These are phyloP conservation scores for Tuber melanosporum DNA, from an alignment of 495 filamentous ascomycete genomes.

Conservation along the genomic window DNA sequence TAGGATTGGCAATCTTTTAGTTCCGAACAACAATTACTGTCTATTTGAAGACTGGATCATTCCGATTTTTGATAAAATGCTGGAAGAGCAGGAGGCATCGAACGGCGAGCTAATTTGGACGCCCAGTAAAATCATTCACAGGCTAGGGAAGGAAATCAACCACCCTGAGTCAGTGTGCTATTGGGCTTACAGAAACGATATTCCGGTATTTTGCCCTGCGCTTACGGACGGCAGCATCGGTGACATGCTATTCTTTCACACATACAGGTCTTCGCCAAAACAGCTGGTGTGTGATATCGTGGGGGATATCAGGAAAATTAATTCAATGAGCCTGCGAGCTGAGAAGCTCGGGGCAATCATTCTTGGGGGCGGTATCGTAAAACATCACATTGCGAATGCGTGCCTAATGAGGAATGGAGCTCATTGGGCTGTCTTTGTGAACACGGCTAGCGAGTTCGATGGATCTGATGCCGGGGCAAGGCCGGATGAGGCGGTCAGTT, in stretches of 20 bases:
- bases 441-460: conserved; percentile 94
- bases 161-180: conserved; percentile 81
- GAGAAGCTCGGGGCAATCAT: conserved; percentile 87
- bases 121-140: conserved; percentile 74
- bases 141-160: conserved; percentile 86
- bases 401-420: conserved; percentile 95
- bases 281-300: conserved; percentile 81
- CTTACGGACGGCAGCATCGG: conserved; percentile 90
- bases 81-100: conserved; percentile 78
- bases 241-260: conserved; percentile 97
- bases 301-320: conserved; percentile 80
- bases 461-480: conserved; percentile 93
- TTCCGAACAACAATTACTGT: conserved; percentile 95
- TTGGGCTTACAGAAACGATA: conserved; percentile 89
- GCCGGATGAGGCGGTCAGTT: conserved; percentile 93
- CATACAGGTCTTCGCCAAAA: conserved; percentile 71
- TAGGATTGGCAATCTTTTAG: conserved; percentile 91
- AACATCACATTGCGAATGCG: conserved; percentile 97
- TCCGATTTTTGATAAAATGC: conserved; percentile 82
- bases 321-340: conserved; percentile 78
- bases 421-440: conserved; percentile 92
- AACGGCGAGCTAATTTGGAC: conserved; percentile 75
- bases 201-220: conserved; percentile 93
- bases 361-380: conserved; percentile 83
- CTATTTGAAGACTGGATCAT: conserved; percentile 95